Evolutionary conservation across 176 grass and related monocot species (phyloP).

Genomic region (Stipa capillata): DNA sequence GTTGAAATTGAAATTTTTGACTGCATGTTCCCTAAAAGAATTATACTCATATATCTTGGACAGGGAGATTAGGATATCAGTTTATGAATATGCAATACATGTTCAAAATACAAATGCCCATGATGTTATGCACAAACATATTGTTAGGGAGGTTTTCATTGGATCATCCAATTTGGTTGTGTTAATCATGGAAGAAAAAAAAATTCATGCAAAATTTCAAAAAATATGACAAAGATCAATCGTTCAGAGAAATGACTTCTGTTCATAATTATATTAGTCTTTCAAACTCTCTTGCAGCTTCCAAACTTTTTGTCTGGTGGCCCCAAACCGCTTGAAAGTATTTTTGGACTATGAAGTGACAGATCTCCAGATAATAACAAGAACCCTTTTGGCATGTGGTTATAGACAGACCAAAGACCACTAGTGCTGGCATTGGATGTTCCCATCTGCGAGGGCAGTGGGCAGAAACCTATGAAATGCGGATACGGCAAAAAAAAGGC

Average conservation of each 20-base stretch:
- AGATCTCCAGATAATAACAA: not conserved
- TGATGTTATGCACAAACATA: not conserved
- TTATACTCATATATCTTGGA: not conserved
- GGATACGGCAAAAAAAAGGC: no score
- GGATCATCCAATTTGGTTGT: not conserved
- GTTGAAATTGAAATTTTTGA: not conserved
- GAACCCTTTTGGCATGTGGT: not conserved
- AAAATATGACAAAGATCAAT: not conserved
- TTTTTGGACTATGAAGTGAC: not conserved
- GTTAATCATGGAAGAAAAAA: not conserved
- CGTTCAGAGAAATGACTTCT: not conserved
- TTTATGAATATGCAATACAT: not conserved
- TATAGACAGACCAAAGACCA: no score
- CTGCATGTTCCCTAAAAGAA: not conserved
- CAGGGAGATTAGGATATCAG: not conserved
- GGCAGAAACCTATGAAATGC: no score
- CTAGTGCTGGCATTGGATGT: no score
- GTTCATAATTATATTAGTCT: not conserved
- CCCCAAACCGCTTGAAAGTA: not conserved
- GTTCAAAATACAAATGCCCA: not conserved
- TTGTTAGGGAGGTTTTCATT: not conserved
- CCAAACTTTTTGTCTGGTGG: not conserved
- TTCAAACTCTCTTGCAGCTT: not conserved
- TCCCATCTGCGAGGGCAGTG: no score
- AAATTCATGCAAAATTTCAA: not conserved